Evolutionary conservation across 257 asterid genomes (phyloP), one percentile per base, ranked within the genome.

Genomic region (Orobanche coerulescens): DNA sequence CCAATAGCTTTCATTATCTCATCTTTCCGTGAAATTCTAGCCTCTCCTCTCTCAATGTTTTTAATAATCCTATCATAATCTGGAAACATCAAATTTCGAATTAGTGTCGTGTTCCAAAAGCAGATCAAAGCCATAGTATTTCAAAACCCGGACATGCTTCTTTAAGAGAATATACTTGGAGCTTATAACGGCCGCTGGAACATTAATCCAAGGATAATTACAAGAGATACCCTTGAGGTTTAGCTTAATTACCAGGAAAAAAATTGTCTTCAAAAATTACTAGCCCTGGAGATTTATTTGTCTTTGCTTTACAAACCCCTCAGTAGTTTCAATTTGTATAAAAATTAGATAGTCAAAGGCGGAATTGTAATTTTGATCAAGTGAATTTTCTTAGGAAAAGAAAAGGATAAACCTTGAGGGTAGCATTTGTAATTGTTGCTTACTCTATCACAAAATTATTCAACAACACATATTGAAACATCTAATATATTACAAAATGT

Each of bases 1-100:
- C 95, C 96, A 10, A 93, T 84, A 25, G 97, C 97, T 76, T 86
- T 89, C 99, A 89, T 86, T 75, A 93, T 93, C 84, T 93, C 99
- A 71, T 93, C 97, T 78, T 82, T 89, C 61, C 99, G 76, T 0
- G 96, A 84, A 69, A 93, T 93, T 76, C 99, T 84, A 33, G 95
- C 96, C 76, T 93, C 99, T 60, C 99, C 99, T 73, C 97, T 84
- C 72, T 93, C 99, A 64, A 93, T 93, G 70, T 87, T 80, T 79
- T 89, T 93, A 30, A 89, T 83, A 74, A 93, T 84, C 80, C 93
- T 83, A 78, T 93, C 99, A 60, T 89, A 93, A 72, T 93, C 99
- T 93, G 90, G n/a, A 82, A 77, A 56, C 30, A 58, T 20, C 18
- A 76, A 10, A 69, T 61, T 16, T n/a, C 33, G 15, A 14, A 47